A percentile compares a stretch with the other conserved stretches of the same genome.
phyloP scores from a whole-genome alignment of 805 yeast species.

The Yueomyces sinensis region DNA sequence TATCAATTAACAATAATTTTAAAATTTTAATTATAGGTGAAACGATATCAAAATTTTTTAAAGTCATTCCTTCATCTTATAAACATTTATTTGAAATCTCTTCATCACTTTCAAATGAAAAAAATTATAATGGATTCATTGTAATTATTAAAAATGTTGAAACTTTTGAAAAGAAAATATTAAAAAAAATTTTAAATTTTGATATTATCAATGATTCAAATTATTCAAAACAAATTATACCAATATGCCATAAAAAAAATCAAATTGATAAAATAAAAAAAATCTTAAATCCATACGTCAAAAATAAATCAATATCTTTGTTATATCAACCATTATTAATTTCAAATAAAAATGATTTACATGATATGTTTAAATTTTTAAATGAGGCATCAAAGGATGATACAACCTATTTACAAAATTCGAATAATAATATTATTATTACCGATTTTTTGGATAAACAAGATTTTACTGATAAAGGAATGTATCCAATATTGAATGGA shows the following conservation, averaged over 20 bases:
- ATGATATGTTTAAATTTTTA: background rate
- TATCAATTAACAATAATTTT: no score
- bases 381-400: background rate
- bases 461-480: no score
- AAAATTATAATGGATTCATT: slow-evolving; percentile 10
- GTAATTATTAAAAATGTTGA: slow-evolving; percentile 15
- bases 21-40: slow-evolving; percentile 17
- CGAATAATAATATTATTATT: no score
- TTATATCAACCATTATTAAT: slow-evolving; percentile 15
- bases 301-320: slow-evolving; percentile 10
- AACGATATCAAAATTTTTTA: slow-evolving; percentile 14
- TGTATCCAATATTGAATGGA: no score
- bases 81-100: slow-evolving; percentile 14
- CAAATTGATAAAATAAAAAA: slow-evolving; percentile 16
- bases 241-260: slow-evolving; percentile 16
- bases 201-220: no score
- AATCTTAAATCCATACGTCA: slow-evolving; percentile 10
- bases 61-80: slow-evolving; percentile 13
- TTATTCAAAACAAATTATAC: slow-evolving; percentile 10
- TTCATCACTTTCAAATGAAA: slow-evolving; percentile 6
- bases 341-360: slow-evolving; percentile 9
- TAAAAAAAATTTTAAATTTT: slow-evolving; percentile 15
- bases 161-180: slow-evolving; percentile 9
- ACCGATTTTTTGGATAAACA: no score
- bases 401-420: no score